A percentile compares a stretch with the other conserved stretches of the same genome.
Conservation (phyloP, 345 rosid species). For the Brassica incana region DNA sequence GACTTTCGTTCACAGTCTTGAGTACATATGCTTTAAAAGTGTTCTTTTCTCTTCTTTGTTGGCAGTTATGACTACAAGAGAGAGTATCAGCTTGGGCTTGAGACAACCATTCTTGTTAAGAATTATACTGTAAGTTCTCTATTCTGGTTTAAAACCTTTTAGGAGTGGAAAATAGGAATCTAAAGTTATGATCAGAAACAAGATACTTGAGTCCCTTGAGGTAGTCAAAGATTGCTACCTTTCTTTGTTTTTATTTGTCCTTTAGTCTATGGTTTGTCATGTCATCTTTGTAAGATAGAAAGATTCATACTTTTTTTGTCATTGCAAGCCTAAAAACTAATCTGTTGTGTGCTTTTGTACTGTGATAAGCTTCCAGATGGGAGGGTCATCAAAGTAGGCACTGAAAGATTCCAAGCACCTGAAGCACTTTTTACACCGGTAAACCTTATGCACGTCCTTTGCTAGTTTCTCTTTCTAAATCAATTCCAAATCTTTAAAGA, state of each 20-base stretch:
- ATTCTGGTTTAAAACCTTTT: neutral
- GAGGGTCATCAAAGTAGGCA: conserved; percentile 90
- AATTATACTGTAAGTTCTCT: conserved; percentile 78
- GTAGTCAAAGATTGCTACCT: neutral
- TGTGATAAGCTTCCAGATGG: conserved; percentile 90
- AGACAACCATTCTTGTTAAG: conserved; percentile 94
- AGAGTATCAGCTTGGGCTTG: conserved; percentile 89
- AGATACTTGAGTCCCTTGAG: neutral
- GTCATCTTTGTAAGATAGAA: neutral
- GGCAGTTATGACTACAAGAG: conserved; percentile 96
- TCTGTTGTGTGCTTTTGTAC: neutral
- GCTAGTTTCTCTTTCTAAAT: conserved; percentile 5
- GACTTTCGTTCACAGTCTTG: conserved; percentile 6
- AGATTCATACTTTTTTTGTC: neutral
- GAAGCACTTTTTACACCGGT: conserved; percentile 98
- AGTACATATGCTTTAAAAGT: neutral
- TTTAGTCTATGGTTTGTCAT: neutral
- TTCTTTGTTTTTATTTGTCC: neutral
- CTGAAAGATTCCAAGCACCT: conserved; percentile 98
- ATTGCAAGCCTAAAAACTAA: neutral
- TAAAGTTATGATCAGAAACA: neutral
- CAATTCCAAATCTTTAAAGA: neutral
- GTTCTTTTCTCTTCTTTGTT: neutral
- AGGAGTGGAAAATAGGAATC: neutral
- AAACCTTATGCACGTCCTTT: conserved; percentile 29